Conservation (phyloP, 495 filamentous ascomycete species). For the Neurospora sp. region DNA sequence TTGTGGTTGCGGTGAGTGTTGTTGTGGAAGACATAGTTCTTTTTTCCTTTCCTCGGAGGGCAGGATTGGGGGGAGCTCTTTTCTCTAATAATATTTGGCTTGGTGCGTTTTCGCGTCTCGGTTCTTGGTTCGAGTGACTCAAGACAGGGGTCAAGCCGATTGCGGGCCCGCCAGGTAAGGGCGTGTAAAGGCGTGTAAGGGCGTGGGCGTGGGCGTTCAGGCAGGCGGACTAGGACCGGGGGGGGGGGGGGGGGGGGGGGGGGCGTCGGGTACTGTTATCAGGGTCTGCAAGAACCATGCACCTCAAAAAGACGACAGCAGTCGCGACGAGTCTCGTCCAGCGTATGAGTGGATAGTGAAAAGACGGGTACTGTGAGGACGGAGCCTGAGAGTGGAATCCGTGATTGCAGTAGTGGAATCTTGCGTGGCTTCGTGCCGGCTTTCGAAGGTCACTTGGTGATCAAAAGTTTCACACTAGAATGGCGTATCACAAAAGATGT, state of each 20-base stretch:
- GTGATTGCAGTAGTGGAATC: background rate
- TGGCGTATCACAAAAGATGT: background rate
- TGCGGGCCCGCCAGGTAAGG: conserved; percentile 14
- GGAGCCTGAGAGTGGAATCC: background rate
- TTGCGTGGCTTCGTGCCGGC: background rate
- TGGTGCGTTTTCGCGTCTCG: conserved; percentile 12
- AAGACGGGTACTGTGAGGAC: background rate
- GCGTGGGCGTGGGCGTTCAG: conserved; percentile 1
- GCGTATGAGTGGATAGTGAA: background rate
- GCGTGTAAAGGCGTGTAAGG: conserved; percentile 1
- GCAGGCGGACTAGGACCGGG: background rate
- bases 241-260: conserved; percentile 14
- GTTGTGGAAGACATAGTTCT: conserved; percentile 15
- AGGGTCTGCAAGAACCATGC: background rate
- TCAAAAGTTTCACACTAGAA: background rate
- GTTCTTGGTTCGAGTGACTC: conserved; percentile 17
- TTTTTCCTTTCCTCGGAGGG: conserved; percentile 8
- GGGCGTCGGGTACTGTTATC: conserved; percentile 2
- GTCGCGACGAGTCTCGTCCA: background rate
- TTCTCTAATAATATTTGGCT: conserved; percentile 15
- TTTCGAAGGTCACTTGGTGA: background rate
- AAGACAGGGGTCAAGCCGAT: conserved; percentile 19
- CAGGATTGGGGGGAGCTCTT: background rate
- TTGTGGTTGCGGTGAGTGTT: conserved; percentile 9
- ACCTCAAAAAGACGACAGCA: background rate